Percentiles rank a stretch among this genome's conserved stretches.
phyloP scores from a whole-genome alignment of 768 basidiomycete species.

The Mrakia frigida region DNA sequence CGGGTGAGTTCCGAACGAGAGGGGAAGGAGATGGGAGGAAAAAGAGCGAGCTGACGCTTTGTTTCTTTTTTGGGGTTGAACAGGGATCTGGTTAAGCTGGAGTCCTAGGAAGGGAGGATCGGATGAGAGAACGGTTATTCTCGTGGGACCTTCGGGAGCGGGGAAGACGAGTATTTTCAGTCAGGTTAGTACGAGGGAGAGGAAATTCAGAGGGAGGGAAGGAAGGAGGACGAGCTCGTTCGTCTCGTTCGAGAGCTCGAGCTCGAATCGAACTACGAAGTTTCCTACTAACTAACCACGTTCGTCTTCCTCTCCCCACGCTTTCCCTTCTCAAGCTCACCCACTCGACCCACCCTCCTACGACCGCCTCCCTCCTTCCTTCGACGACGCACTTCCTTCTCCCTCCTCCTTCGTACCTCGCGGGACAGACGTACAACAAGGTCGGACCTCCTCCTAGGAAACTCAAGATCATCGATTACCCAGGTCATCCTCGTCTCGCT shows the following conservation, averaged over 20 bases:
- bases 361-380: constrained; percentile 22
- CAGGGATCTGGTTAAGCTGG: constrained; percentile 25
- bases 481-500: constrained; percentile 24
- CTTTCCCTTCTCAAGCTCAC: constrained; percentile 27
- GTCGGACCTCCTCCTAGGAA: not conserved
- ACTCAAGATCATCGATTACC: constrained; percentile 28
- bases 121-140: constrained; percentile 20
- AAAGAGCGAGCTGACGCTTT: not conserved
- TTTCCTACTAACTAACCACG: not conserved
- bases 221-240: not conserved
- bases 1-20: not conserved
- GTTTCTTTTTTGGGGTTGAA: not conserved
- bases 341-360: not conserved
- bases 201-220: not conserved
- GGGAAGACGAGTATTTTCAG: constrained; percentile 31
- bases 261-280: not conserved
- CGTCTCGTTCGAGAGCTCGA: not conserved
- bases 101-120: not conserved
- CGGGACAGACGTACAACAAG: not conserved
- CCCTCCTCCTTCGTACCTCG: constrained; percentile 4
- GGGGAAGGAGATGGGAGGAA: not conserved
- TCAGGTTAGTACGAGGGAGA: not conserved
- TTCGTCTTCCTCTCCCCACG: not conserved
- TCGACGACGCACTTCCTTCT: constrained; percentile 25
- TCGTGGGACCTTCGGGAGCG: constrained; percentile 25